phyloP scores from a whole-genome alignment of 202 grass and related monocot genomes.

The Dendrocalamus latiflorus region DNA sequence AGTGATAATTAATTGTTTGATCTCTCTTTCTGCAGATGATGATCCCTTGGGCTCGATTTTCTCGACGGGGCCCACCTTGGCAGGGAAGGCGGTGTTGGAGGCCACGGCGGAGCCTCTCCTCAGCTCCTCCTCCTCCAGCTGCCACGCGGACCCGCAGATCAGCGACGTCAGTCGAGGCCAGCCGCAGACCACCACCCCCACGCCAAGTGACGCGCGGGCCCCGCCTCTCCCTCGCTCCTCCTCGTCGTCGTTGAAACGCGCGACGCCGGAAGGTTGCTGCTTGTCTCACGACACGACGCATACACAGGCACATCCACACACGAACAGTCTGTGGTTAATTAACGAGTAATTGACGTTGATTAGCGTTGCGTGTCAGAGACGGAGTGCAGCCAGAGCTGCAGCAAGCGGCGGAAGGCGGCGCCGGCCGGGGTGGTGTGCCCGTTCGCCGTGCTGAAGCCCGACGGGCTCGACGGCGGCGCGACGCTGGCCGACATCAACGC shows the following conservation, averaged over 20 bases:
- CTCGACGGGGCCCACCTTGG: constrained; percentile 8
- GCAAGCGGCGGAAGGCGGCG: constrained; percentile 17
- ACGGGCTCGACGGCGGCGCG: constrained; percentile 68
- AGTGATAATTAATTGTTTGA: neutral
- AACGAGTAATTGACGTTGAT: neutral
- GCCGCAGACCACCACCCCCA: neutral
- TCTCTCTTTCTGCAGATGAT: constrained; percentile 7
- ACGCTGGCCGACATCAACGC: constrained; percentile 94
- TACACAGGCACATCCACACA: neutral
- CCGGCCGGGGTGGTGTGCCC: constrained; percentile 42
- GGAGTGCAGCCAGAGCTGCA: constrained; percentile 15
- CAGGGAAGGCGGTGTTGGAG: neutral
- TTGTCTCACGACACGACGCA: neutral
- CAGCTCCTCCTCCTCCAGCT: constrained; percentile 37
- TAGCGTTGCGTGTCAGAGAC: neutral
- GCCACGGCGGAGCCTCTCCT: constrained; percentile 17
- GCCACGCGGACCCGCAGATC: constrained; percentile 5
- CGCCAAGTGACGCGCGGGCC: constrained; percentile 6
- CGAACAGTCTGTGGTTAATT: neutral
- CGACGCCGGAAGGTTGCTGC: constrained; percentile 40
- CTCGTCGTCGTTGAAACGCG: constrained; percentile 37
- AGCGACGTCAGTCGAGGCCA: neutral
- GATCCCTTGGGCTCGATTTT: constrained; percentile 51
- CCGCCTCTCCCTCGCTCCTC: neutral
- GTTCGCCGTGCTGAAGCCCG: constrained; percentile 89